Percentiles rank a stretch among this genome's conserved stretches.
These are phyloP conservation scores for Rhodomyrtus tomentosa DNA, from an alignment of 345 rosid genomes.

Conservation along the genomic window DNA sequence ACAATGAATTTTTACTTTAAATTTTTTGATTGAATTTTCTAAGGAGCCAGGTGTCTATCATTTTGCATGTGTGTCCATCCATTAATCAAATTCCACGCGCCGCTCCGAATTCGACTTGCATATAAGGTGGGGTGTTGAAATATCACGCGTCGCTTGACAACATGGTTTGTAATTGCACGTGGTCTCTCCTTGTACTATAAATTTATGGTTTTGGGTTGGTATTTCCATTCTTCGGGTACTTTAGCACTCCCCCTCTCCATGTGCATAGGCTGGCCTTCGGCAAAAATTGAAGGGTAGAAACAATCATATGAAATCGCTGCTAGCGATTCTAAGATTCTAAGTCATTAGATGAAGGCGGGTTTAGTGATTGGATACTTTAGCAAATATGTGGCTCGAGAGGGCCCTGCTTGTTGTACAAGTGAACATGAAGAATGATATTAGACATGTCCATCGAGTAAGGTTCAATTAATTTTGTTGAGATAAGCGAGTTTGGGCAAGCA, in stretches of 20 bases:
- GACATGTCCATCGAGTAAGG: not conserved
- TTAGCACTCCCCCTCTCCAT: not conserved
- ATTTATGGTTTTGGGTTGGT: not conserved
- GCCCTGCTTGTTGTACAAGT: not conserved
- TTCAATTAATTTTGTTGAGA: rapidly evolving
- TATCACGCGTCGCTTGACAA: not conserved
- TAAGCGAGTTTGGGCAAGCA: not conserved
- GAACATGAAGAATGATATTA: not conserved
- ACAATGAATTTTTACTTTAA: not conserved
- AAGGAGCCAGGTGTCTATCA: rapidly evolving
- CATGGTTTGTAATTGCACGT: rapidly evolving
- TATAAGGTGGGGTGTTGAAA: not conserved
- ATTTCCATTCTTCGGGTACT: not conserved
- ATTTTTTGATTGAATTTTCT: not conserved
- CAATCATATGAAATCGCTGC: not conserved
- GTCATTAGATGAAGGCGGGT: not conserved
- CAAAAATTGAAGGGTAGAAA: not conserved
- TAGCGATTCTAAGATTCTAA: not conserved
- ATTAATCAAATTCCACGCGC: rapidly evolving
- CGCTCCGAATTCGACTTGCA: not conserved
- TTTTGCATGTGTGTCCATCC: rapidly evolving
- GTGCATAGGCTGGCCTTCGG: rapidly evolving
- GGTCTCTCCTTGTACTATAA: not conserved
- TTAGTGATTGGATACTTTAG: not conserved
- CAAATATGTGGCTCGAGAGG: not conserved